Base-by-base conservation (phyloP, 768 basidiomycete species). In the Rubroboletus satanas region DNA sequence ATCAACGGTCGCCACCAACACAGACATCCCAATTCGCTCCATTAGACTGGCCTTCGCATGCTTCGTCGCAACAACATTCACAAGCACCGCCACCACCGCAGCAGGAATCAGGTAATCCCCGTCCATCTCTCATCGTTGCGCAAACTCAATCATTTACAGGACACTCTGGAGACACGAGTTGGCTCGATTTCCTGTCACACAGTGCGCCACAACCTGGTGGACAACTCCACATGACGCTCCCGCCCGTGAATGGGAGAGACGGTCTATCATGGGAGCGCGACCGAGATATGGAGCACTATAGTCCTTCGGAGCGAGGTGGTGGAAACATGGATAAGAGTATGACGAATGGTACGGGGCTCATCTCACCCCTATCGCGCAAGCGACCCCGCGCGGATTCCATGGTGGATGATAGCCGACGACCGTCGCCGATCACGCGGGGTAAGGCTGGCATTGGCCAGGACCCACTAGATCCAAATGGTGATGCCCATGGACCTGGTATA, bases 11-110 rank as follows among this genome's bases (percentile, higher is more conserved):
- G 10, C 64, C 65, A 7, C 55, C 58, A 44, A 58, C 54, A 50
- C 63, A 61, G 26, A 18, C 66, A 12, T 58, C 70, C 1, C 68
- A 68, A 14, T 72, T 63, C 10, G 46, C 37, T 5, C 44, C 71
- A 31, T 23, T 72, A n/a, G 71, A 72, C 49, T 72, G 71, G 71
- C 71, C 71, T 18, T 66, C 72, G 7, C 71, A 72, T 50, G 60
- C 56, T 8, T 51, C 69, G 3, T 47, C 62, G n/a, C 70, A 63
- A 39, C 62, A 56, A 42, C 56, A 62, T n/a, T 14, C 54, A 21
- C 70, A 58, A 50, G 29, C 45, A 35, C 41, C 63, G 8, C 49
- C 59, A 17, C 57, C 61, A 33, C 51, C 58, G 46, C 67, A 59
- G 29, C 67, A 72, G 43, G 65, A 67, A 47, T 54, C 63, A 51